These are phyloP conservation scores for Fusarium floridanum DNA, from an alignment of 2,329 filamentous ascomycete genomes.

Conservation along the genomic window DNA sequence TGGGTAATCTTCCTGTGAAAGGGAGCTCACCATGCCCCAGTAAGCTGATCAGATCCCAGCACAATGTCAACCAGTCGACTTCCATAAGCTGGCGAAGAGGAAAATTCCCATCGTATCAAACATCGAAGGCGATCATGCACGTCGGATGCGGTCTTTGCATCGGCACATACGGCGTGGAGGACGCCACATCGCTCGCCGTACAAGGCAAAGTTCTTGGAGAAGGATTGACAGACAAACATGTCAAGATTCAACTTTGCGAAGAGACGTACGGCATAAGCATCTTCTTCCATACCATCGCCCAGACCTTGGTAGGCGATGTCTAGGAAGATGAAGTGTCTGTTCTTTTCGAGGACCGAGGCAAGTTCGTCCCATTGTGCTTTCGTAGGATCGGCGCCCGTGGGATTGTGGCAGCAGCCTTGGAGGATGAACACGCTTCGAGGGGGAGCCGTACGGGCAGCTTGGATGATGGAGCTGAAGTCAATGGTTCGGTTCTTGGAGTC, in stretches of 20 bases:
- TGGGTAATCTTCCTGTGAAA: background rate
- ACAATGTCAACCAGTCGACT: slow-evolving; percentile 26
- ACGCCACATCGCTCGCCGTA: slow-evolving; percentile 54
- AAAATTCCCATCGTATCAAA: slow-evolving; percentile 31
- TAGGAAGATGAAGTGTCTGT: slow-evolving; percentile 48
- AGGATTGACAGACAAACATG: slow-evolving; percentile 52
- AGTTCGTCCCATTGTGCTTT: slow-evolving; percentile 49
- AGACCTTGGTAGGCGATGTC: slow-evolving; percentile 56
- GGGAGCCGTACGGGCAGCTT: slow-evolving; percentile 43
- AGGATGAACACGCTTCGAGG: slow-evolving; percentile 51
- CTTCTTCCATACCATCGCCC: slow-evolving; percentile 50
- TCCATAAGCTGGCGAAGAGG: slow-evolving; percentile 33
- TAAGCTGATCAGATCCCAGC: slow-evolving; percentile 13
- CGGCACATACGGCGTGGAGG: slow-evolving; percentile 23
- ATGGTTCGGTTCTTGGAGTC: slow-evolving; percentile 42
- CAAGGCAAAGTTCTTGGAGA: slow-evolving; percentile 56
- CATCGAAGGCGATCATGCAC: slow-evolving; percentile 30
- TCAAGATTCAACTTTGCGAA: slow-evolving; percentile 47
- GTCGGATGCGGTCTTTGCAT: background rate
- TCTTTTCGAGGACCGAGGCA: slow-evolving; percentile 24
- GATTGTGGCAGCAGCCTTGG: slow-evolving; percentile 55
- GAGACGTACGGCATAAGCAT: slow-evolving; percentile 47
- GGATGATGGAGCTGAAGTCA: slow-evolving; percentile 45
- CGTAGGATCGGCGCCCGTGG: slow-evolving; percentile 51
- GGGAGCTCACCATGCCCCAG: slow-evolving; percentile 14